A percentile compares a stretch with the other conserved stretches of the same genome.
These are phyloP conservation scores for Aspergillus tubingensis DNA, from an alignment of 2,329 filamentous ascomycete species.

Conservation along the genomic window DNA sequence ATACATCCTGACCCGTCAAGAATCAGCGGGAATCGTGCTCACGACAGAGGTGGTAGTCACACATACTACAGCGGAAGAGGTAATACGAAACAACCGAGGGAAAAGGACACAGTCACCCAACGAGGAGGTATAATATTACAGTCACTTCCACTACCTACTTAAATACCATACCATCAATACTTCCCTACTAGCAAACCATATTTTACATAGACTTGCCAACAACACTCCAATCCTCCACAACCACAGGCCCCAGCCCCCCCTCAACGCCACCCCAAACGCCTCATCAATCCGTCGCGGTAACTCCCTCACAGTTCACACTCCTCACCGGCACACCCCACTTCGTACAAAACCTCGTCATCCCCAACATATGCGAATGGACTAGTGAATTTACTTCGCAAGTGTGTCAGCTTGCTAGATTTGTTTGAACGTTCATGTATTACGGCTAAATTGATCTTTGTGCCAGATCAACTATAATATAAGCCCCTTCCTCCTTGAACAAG, in stretches of 20 bases:
- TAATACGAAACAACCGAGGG: neutral
- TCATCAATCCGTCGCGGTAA: neutral
- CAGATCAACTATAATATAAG: too few relatives aligned
- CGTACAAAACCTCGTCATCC: neutral
- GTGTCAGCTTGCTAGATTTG: too few relatives aligned
- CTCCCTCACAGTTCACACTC: neutral
- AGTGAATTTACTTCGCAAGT: too few relatives aligned
- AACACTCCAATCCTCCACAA: neutral
- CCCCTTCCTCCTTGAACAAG: too few relatives aligned
- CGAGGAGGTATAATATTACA: neutral
- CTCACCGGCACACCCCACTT: neutral
- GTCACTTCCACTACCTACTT: too few relatives aligned
- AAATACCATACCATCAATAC: too few relatives aligned
- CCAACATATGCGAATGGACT: neutral
- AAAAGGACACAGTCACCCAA: too few relatives aligned
- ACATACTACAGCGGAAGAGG: neutral
- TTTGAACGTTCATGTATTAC: too few relatives aligned
- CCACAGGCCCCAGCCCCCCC: neutral
- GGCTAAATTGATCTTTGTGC: too few relatives aligned
- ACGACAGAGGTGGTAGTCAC: slow-evolving; percentile 14
- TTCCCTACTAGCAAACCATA: too few relatives aligned
- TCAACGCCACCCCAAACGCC: neutral
- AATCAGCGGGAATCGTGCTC: slow-evolving; percentile 8
- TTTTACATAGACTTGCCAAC: too few relatives aligned
- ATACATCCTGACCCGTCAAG: slow-evolving; percentile 9